Evolutionary conservation across 257 asterid species (phyloP).

Genomic region (Solanum pinnatisectum): DNA sequence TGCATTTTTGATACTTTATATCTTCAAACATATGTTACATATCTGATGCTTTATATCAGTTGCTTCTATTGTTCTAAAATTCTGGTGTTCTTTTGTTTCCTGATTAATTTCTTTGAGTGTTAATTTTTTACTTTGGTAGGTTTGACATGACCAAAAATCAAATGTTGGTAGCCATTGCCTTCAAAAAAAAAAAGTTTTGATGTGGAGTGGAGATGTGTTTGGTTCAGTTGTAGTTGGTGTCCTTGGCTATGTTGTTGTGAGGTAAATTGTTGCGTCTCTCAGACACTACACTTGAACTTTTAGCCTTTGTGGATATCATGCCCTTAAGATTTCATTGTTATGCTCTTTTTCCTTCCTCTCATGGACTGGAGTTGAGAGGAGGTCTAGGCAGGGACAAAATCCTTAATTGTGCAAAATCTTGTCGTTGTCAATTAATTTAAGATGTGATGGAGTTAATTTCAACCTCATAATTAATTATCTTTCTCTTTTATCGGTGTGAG

Average conservation of each 20-base stretch:
- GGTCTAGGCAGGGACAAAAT: background rate
- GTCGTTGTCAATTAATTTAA: background rate
- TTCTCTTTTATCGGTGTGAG: too few species aligned
- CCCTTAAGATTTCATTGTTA: background rate
- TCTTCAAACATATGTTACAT: background rate
- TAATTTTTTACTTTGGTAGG: conserved; percentile 30
- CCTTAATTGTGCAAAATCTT: background rate
- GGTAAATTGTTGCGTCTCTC: conserved; percentile 30
- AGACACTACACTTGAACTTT: background rate
- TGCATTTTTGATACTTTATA: background rate
- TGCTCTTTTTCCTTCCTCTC: background rate
- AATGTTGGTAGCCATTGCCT: conserved; percentile 56
- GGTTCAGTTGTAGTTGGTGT: conserved; percentile 68
- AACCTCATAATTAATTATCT: background rate
- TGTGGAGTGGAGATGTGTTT: conserved; percentile 64
- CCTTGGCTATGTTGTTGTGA: conserved; percentile 61
- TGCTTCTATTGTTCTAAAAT: background rate
- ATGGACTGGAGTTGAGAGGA: background rate
- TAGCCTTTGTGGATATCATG: background rate
- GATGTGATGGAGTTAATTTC: background rate
- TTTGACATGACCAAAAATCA: conserved; percentile 64
- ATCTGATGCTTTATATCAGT: background rate
- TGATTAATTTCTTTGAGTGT: conserved; percentile 6
- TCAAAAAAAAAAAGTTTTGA: conserved; percentile 40
- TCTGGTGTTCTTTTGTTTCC: background rate